Percentiles rank a stretch among this genome's conserved stretches.
phyloP scores from a whole-genome alignment of 176 grass and related monocot genomes.

The Carex myosuroides region DNA sequence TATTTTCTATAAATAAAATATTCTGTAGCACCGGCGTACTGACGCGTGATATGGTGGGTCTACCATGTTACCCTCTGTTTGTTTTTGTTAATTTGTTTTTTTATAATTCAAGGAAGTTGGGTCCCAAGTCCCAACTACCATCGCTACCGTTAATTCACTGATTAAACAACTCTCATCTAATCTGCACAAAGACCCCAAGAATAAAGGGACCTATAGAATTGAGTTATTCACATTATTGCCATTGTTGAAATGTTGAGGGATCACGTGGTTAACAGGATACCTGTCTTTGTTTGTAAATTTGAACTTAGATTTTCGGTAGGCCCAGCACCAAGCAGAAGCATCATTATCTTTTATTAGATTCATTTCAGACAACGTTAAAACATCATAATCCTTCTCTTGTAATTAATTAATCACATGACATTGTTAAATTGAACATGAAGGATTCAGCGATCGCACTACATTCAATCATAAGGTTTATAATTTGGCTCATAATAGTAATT shows the following conservation, averaged over 20 bases:
- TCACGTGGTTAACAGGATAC: neutral
- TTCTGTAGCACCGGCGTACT: constrained; percentile 2
- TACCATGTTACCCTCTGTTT: constrained; percentile 5
- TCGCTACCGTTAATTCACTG: constrained; percentile 8
- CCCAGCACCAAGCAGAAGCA: too few relatives aligned
- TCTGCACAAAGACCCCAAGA: neutral
- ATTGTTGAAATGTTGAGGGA: neutral
- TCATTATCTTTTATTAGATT: too few relatives aligned
- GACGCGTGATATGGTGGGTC: neutral
- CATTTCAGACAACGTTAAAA: too few relatives aligned
- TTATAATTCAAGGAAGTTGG: neutral
- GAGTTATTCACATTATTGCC: neutral
- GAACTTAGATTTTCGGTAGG: neutral
- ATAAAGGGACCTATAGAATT: too few relatives aligned
- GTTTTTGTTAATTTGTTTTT: neutral
- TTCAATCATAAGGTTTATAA: too few relatives aligned
- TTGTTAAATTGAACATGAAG: too few relatives aligned
- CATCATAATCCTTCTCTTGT: too few relatives aligned
- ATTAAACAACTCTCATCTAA: neutral
- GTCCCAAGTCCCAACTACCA: constrained; percentile 7
- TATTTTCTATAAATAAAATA: too few relatives aligned
- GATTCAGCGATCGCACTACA: too few relatives aligned
- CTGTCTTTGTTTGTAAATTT: neutral
- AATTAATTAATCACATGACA: too few relatives aligned
- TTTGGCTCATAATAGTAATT: too few relatives aligned